Evolutionary conservation across 345 rosid genomes (phyloP), one percentile per base, ranked within the genome.

Genomic region (Toxicodendron radicans): DNA sequence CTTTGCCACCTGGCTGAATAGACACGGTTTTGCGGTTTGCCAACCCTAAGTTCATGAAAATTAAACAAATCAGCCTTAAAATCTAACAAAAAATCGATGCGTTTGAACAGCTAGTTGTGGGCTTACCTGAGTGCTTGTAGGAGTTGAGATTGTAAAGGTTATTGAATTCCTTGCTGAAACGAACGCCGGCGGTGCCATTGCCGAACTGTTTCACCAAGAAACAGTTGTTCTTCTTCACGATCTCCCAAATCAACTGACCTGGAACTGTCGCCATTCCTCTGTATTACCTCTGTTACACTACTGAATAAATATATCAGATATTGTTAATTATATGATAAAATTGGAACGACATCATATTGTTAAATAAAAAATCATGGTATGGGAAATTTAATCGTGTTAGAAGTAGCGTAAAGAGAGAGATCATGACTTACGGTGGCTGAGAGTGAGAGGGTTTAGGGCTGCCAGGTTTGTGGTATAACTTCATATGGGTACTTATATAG

Each of bases 121-220:
- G 12, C 10, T 46, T 74, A 89, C 95, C 95, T 89, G 97, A 90
- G 82, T 90, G 83, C 64, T 90, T 90, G 92, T 79, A 92, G 27
- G 95, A 88, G 89, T 92, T 90, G 65, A 87, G 87, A 59, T 92
- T 90, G 83, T 76, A 87, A 58, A 90, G 93, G 66, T 92, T 88
- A 85, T 92, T 92, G 67, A 68, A 71, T 80, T 92, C 97, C 60
- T 87, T 92, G 85, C 97, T 92, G 74, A 92, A 90, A 78, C 74
- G 87, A 21, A 92, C 71, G 45, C 84, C 68, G 16, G 90, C 87
- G 56, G 76, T 79, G 58, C 97, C 97, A 41, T 86, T 77, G 1
- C 94, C 94, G 54, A 90, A 92, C 84, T 90, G 90, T 76, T 88
- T 90, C 54, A 92, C 97, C 73, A 92, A 72, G 75, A 90, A 92